These are phyloP conservation scores for Talaromyces wortmannii DNA, from an alignment of 495 filamentous ascomycete species.

Conservation along the genomic window DNA sequence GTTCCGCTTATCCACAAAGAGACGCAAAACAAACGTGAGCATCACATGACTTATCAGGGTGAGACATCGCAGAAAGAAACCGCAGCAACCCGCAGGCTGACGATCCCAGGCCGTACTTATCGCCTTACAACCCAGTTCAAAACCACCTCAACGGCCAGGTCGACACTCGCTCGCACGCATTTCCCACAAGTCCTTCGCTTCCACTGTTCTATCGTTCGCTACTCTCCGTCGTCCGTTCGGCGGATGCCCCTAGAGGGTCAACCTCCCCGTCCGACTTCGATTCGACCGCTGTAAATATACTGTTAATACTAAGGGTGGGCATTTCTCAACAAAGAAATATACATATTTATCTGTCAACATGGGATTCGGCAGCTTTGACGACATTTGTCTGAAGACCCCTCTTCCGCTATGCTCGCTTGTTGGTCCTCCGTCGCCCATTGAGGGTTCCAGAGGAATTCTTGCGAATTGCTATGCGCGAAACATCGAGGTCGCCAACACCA, in stretches of 20 bases:
- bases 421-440: conserved; percentile 56
- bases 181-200: not conserved
- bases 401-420: conserved; percentile 86
- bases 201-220: not conserved
- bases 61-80: not conserved
- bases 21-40: conserved; percentile 1
- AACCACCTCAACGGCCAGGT: not conserved
- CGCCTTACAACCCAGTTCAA: not conserved
- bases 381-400: conserved; percentile 77
- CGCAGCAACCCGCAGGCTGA: not conserved
- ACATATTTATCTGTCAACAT: conserved; percentile 37
- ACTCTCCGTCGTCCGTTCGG: not conserved
- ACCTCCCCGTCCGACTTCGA: not conserved
- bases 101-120: not conserved
- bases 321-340: not conserved
- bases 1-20: not conserved
- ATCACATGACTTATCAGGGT: not conserved
- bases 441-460: conserved; percentile 70
- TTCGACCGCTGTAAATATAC: not conserved
- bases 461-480: conserved; percentile 90
- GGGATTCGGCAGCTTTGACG: conserved; percentile 85
- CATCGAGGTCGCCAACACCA: conserved; percentile 93
- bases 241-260: not conserved
- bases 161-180: not conserved
- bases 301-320: no score